Evolutionary conservation across 192 early-diverging fungal genomes (phyloP), one percentile per base, ranked within the genome.

Genomic region (Phycomyces nitens): DNA sequence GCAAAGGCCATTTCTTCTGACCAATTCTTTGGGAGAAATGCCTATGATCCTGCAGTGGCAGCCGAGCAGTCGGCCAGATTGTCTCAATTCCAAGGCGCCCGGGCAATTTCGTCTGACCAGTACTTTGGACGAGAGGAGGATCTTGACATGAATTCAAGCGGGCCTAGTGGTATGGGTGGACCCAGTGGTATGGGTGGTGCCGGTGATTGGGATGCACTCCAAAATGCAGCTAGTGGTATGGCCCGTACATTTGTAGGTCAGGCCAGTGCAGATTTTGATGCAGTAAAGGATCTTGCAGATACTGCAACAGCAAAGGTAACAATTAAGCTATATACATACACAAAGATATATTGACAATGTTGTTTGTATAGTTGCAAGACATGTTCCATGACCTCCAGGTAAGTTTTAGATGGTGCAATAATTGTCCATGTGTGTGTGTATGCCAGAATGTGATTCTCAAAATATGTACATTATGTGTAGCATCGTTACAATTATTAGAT

Each of bases 1-100:
- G 89, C 93, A 43, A 94, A 92, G 69, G 85, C 91, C 41, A 95
- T 98, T 59, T 94, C 92, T 12, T 89, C 88, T 20, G 93, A 95
- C 64, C 90, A 94, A 76, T 96, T 88, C 74, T 95, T 95, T 87
- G 89, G 86, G 2, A 86, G 93, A 27, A 84, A 84, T 51, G 72
- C 77, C 7, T 90, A 90, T 60, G 90, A 92, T 70, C 75, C 82
- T 10, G 73, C 78, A 20, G 70, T 79, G 0, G 63, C 76, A 9
- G 63, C 82, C 5, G 85, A 89, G 22, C 64, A 74, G 14, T 77
- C 68, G 21, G 79, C 78, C 26, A 85, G 90, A 2, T 64, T 88
- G 2, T 76, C 79, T 41, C 43, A 84, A 62, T 95, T 95, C 69
- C 79, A 84, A 18, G 82, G 80, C 54, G 89, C 90, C 10, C 87